Conservation (phyloP, 192 early-diverging fungal genomes). For the Oehlia diaphana region DNA sequence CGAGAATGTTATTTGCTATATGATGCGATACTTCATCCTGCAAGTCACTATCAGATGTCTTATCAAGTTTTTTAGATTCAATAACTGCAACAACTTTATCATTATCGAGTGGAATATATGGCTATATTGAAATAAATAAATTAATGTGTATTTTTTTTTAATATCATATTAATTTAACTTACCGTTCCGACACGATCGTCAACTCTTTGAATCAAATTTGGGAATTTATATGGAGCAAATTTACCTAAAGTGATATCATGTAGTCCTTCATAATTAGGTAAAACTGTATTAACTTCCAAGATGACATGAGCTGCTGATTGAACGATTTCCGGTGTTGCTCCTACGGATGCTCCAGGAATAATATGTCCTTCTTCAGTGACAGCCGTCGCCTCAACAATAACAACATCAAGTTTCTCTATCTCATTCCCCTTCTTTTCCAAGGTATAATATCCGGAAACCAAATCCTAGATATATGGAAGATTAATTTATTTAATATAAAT, state of each 20-base stretch:
- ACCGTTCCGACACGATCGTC: conserved; percentile 42
- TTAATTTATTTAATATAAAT: not conserved
- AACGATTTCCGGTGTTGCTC: conserved; percentile 43
- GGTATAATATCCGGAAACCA: conserved; percentile 25
- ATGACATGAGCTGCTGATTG: conserved; percentile 45
- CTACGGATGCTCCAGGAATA: conserved; percentile 45
- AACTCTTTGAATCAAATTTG: conserved; percentile 41
- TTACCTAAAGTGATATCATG: conserved; percentile 38
- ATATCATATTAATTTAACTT: not conserved
- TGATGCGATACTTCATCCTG: conserved; percentile 31
- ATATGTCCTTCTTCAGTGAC: conserved; percentile 45
- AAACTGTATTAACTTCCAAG: conserved; percentile 45
- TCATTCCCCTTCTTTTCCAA: conserved; percentile 7
- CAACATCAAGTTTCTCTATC: conserved; percentile 41
- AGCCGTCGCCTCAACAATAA: conserved; percentile 44
- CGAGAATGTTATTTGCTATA: conserved; percentile 42
- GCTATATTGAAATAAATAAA: conserved; percentile 21
- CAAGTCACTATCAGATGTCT: conserved; percentile 20
- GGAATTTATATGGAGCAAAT: conserved; percentile 41
- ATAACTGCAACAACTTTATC: conserved; percentile 44
- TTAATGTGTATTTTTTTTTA: not conserved
- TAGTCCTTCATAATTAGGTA: conserved; percentile 46
- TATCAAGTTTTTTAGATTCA: conserved; percentile 38
- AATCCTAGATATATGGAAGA: conserved; percentile 6
- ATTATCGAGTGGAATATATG: conserved; percentile 38